Evolutionary conservation across 805 yeast genomes (phyloP).

Genomic region (Yarrowia phangngaensis): DNA sequence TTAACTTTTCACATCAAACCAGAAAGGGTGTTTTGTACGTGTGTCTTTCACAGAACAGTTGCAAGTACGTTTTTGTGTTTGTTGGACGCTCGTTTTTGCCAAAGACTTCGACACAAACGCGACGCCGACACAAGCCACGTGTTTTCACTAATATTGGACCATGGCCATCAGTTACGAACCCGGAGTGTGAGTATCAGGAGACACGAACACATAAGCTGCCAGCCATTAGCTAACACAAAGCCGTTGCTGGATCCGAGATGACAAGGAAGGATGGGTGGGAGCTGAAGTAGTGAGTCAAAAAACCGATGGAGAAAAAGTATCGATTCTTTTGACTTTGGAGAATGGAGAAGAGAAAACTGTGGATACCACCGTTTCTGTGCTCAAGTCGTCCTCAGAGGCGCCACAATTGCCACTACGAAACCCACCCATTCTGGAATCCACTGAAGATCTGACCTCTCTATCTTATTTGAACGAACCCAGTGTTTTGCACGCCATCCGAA

Average conservation of each 20-base stretch:
- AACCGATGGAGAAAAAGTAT: slow-evolving; percentile 46
- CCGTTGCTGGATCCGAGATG: slow-evolving; percentile 77
- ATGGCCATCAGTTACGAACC: slow-evolving; percentile 48
- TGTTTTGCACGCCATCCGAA: slow-evolving; percentile 85
- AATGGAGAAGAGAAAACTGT: slow-evolving; percentile 40
- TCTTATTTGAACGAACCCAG: slow-evolving; percentile 96
- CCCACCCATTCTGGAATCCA: slow-evolving; percentile 87
- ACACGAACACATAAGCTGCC: background rate
- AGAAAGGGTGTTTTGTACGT: slow-evolving; percentile 13
- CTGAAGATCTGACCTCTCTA: slow-evolving; percentile 88
- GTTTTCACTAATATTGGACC: no score
- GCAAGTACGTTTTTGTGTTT: background rate
- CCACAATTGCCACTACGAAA: slow-evolving; percentile 69
- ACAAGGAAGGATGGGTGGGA: slow-evolving; percentile 68
- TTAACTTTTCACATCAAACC: slow-evolving; percentile 25
- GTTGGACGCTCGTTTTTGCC: no score
- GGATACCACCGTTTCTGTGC: slow-evolving; percentile 33
- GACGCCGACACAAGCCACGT: no score
- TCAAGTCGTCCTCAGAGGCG: slow-evolving; percentile 49
- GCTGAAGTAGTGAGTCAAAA: slow-evolving; percentile 52
- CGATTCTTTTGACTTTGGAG: slow-evolving; percentile 53
- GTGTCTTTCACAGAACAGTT: background rate
- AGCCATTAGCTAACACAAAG: no score
- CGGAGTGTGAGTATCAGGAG: slow-evolving; percentile 48
- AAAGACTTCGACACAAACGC: no score